Evolutionary conservation across 345 rosid species (phyloP).

Genomic region (Gossypium rotundifolium): DNA sequence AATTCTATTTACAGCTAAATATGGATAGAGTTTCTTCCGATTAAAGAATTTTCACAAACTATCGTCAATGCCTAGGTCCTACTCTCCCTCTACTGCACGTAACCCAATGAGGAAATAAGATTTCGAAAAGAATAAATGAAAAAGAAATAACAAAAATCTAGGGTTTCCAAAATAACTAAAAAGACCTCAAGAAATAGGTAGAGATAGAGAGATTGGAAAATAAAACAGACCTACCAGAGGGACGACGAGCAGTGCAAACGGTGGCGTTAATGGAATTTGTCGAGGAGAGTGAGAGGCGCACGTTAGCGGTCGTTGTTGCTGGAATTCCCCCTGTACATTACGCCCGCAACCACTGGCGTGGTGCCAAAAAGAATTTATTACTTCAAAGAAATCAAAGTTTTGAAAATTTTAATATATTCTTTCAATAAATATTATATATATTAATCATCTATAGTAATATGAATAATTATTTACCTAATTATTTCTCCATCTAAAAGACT

Average conservation of each 20-base stretch:
- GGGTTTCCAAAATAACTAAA: conserved; percentile 18
- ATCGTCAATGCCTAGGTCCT: conserved; percentile 15
- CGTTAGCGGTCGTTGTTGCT: conserved; percentile 3
- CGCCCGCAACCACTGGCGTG: neutral
- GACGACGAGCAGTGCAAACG: conserved; percentile 7
- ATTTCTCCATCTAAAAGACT: too few relatives aligned
- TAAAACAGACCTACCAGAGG: conserved; percentile 27
- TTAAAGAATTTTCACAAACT: conserved; percentile 2
- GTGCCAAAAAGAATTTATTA: neutral
- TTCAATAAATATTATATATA: too few relatives aligned
- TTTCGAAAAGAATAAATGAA: neutral
- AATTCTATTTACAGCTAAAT: neutral
- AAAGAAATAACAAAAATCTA: neutral
- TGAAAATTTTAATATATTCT: too few relatives aligned
- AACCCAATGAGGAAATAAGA: neutral
- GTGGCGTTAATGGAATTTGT: conserved; percentile 8
- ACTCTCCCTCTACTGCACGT: neutral
- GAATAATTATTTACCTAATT: too few relatives aligned
- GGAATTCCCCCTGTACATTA: neutral
- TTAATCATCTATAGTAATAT: too few relatives aligned
- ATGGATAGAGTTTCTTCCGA: conserved; percentile 10
- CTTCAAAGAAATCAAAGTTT: too few relatives aligned
- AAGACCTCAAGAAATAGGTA: neutral
- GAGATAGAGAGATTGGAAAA: neutral
- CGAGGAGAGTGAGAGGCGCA: conserved; percentile 10